Conservation (phyloP, 306 rosid species). For the Glycine latifolia region DNA sequence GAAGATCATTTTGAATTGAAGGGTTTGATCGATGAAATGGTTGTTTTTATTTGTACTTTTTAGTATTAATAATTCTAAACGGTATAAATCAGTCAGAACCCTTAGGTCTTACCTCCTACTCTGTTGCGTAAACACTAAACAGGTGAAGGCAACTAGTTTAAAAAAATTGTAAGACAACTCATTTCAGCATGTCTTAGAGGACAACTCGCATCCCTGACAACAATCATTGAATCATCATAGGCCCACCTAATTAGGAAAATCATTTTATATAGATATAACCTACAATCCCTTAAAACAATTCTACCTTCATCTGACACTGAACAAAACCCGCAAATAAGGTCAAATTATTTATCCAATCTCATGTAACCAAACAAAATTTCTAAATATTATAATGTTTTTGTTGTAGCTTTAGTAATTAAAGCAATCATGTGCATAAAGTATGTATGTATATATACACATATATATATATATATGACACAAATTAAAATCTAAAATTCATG, state of each 20-base stretch:
- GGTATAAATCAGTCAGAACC: too few species aligned
- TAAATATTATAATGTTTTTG: not conserved
- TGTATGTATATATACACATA: too few species aligned
- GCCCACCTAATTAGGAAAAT: conserved; percentile 38
- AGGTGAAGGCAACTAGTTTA: not conserved
- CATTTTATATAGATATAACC: not conserved
- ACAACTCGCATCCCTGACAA: conserved; percentile 40
- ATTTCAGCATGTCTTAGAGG: conserved; percentile 34
- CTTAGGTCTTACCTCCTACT: too few species aligned
- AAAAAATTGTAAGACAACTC: conserved; percentile 42
- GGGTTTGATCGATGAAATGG: too few species aligned
- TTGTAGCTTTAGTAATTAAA: too few species aligned
- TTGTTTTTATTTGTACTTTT: too few species aligned
- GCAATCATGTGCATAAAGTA: too few species aligned
- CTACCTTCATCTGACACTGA: conserved; percentile 30
- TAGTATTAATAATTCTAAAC: too few species aligned
- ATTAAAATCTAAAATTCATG: too few species aligned
- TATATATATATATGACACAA: too few species aligned
- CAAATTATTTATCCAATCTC: not conserved
- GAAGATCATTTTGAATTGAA: too few species aligned
- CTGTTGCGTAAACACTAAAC: too few species aligned
- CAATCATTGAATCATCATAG: conserved; percentile 54
- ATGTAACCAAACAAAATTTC: not conserved
- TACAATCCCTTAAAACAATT: not conserved
- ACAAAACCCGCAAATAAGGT: conserved; percentile 20